Conservation (phyloP, 2,329 filamentous ascomycete species). For the Talaromyces sp. region DNA sequence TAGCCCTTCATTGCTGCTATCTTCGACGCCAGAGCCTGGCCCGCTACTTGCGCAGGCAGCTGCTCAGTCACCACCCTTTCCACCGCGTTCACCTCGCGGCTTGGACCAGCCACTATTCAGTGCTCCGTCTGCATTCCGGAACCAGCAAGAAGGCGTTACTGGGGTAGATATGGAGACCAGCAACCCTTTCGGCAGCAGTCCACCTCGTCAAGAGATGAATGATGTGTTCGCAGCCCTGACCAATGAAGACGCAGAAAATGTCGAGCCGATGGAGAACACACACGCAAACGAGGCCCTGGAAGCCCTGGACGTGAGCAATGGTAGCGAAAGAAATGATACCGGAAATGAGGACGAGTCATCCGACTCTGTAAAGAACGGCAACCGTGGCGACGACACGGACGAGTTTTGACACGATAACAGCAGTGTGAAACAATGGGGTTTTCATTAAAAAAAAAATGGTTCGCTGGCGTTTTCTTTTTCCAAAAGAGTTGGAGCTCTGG, state of each 20-base stretch:
- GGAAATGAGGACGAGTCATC: constrained; percentile 18
- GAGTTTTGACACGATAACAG: constrained; percentile 7
- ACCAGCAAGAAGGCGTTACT: constrained; percentile 24
- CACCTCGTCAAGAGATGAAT: constrained; percentile 34
- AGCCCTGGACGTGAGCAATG: constrained; percentile 34
- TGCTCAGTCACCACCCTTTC: constrained; percentile 32
- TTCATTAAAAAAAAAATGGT: not conserved
- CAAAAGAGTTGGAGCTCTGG: not conserved
- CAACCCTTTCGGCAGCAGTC: constrained; percentile 32
- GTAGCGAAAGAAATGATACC: constrained; percentile 27
- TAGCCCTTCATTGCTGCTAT: constrained; percentile 29
- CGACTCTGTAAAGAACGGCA: constrained; percentile 2
- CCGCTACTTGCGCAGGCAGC: constrained; percentile 33
- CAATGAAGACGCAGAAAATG: constrained; percentile 36
- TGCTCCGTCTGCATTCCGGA: constrained; percentile 31
- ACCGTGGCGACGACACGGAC: constrained; percentile 6
- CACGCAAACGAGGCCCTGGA: constrained; percentile 45
- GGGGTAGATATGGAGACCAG: constrained; percentile 26
- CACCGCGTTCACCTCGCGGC: constrained; percentile 33
- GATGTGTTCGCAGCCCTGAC: constrained; percentile 44
- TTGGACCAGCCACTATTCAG: constrained; percentile 39
- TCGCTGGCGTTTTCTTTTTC: constrained; percentile 1
- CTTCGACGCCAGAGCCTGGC: constrained; percentile 24
- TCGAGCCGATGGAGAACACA: constrained; percentile 36
- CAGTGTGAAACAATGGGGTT: constrained; percentile 3